phyloP scores from a whole-genome alignment of 2,329 filamentous ascomycete genomes.

The Amauroascus verrucosus region DNA sequence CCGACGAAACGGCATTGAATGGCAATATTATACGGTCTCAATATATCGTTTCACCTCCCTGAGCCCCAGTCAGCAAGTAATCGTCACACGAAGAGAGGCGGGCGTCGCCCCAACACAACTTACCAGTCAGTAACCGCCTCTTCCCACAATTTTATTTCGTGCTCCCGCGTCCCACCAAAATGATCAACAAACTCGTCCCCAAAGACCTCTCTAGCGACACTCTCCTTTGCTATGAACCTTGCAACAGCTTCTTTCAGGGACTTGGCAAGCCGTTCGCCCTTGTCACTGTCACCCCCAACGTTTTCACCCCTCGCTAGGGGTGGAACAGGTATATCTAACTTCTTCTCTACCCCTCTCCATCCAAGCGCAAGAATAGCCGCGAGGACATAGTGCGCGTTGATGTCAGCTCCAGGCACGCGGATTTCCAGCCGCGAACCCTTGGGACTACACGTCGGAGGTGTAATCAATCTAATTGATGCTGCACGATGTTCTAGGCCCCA shows the following conservation, averaged over 20 bases:
- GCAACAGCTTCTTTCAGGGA: conserved; percentile 73
- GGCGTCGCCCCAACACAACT: conserved; percentile 39
- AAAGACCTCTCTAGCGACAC: conserved; percentile 85
- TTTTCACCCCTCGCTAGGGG: conserved; percentile 78
- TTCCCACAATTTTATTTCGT: conserved; percentile 84
- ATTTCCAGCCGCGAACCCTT: conserved; percentile 88
- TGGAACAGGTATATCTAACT: conserved; percentile 68
- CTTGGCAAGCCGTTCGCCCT: conserved; percentile 70
- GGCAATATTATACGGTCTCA: conserved; percentile 51
- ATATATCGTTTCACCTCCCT: conserved; percentile 72
- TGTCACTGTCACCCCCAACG: conserved; percentile 60
- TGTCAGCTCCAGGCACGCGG: conserved; percentile 85
- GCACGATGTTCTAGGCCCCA: conserved; percentile 95
- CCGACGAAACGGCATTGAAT: not conserved
- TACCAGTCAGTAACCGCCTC: conserved; percentile 96
- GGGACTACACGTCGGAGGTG: conserved; percentile 72
- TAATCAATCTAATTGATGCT: conserved; percentile 79
- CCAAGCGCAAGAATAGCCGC: conserved; percentile 78
- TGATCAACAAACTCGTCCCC: conserved; percentile 95
- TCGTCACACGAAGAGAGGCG: not conserved
- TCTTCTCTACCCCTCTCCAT: conserved; percentile 86
- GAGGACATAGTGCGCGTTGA: conserved; percentile 79
- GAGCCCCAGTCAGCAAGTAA: conserved; percentile 4
- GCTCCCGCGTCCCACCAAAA: conserved; percentile 81
- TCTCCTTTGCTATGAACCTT: conserved; percentile 64